Percentiles rank a stretch among this genome's conserved stretches.
These are phyloP conservation scores for Boletellus ananiceps DNA, from an alignment of 768 basidiomycete genomes.

Conservation along the genomic window DNA sequence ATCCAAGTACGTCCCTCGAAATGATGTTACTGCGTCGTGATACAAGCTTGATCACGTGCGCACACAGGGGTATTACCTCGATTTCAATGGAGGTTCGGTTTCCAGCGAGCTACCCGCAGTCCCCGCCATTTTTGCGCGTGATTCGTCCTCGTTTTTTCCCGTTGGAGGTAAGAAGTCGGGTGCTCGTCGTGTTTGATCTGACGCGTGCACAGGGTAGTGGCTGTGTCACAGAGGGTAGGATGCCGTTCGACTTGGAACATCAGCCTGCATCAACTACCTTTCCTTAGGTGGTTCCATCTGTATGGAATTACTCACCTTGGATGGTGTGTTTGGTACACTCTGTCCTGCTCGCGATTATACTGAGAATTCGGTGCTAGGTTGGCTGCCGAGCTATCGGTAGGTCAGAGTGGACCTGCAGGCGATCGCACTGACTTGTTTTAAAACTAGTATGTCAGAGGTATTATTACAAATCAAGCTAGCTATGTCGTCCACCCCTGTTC, in stretches of 20 bases:
- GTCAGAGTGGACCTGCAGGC: neutral
- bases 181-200: neutral
- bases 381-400: neutral
- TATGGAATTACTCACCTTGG: neutral
- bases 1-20: neutral
- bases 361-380: neutral
- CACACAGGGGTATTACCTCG: neutral
- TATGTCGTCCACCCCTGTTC: neutral
- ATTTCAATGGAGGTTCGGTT: neutral
- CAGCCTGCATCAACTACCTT: neutral
- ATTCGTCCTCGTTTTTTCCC: neutral
- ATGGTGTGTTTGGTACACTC: neutral
- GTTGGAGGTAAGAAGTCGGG: neutral
- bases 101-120: neutral
- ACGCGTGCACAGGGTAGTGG: no score
- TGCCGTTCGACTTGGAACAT: neutral
- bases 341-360: neutral
- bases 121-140: neutral
- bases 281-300: neutral
- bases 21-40: neutral
- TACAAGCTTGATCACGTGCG: neutral
- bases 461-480: neutral
- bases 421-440: no score
- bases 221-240: no score
- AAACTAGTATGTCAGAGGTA: neutral